A percentile compares a stretch with the other conserved stretches of the same genome.
These are phyloP conservation scores for Ricinus communis DNA, from an alignment of 345 rosid genomes.

Conservation along the genomic window DNA sequence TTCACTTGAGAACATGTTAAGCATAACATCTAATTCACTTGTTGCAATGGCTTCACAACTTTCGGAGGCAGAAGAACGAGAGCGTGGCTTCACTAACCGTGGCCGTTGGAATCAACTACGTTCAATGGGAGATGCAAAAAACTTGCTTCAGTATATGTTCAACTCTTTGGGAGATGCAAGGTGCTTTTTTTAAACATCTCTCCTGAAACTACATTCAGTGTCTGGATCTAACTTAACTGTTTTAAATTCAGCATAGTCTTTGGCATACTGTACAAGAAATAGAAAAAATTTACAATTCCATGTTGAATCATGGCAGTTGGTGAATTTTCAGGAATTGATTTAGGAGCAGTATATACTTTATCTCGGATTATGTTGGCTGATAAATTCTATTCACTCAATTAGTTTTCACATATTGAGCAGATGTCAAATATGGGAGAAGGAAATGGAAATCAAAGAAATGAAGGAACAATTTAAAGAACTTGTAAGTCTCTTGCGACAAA, in stretches of 20 bases:
- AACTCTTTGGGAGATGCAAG: constrained; percentile 82
- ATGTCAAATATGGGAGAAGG: constrained; percentile 94
- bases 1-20: constrained; percentile 89
- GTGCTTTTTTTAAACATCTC: constrained; percentile 36
- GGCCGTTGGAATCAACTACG: constrained; percentile 99
- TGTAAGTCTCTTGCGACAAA: constrained; percentile 64
- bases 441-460: constrained; percentile 85
- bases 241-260: not conserved
- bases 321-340: not conserved
- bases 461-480: constrained; percentile 93
- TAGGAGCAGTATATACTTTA: not conserved
- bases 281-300: not conserved
- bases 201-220: not conserved
- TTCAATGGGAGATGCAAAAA: constrained; percentile 98
- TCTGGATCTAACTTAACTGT: not conserved
- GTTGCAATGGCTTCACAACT: constrained; percentile 99
- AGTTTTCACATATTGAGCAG: constrained; percentile 37
- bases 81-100: constrained; percentile 80
- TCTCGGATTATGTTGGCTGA: constrained; percentile 2
- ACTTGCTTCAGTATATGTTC: constrained; percentile 91
- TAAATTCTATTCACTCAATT: constrained; percentile 4
- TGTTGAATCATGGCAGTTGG: not conserved
- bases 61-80: constrained; percentile 97
- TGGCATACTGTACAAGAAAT: not conserved
- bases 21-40: constrained; percentile 88